Conservation (phyloP, 2,329 filamentous ascomycete species). For the Colletotrichum godetiae region DNA sequence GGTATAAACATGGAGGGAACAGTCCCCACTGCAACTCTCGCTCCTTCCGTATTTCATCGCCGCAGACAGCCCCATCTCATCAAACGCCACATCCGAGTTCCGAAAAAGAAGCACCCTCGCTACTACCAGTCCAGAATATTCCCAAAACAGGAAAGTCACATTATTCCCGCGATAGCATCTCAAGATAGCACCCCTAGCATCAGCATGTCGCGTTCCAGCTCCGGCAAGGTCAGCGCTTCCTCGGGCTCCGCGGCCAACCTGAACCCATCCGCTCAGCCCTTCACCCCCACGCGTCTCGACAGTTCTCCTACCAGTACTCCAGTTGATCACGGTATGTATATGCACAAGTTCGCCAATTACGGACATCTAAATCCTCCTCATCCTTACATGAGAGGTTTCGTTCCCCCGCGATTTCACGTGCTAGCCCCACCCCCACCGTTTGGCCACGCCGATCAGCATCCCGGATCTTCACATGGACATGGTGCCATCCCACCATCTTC, state of each 20-base stretch:
- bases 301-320: neutral
- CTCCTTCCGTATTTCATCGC: neutral
- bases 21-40: neutral
- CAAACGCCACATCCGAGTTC: neutral
- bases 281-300: neutral
- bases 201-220: neutral
- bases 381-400: neutral
- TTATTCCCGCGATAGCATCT: neutral
- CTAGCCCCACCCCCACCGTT: neutral
- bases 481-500: neutral
- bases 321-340: neutral
- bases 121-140: neutral
- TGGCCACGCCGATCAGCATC: neutral
- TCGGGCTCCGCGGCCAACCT: neutral
- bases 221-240: neutral
- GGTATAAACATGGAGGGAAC: neutral
- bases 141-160: neutral
- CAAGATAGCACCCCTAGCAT: neutral
- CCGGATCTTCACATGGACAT: conserved; percentile 7
- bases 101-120: neutral
- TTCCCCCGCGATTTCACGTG: neutral
- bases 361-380: neutral
- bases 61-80: neutral
- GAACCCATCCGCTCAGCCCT: conserved; percentile 2
- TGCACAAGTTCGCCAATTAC: neutral